phyloP scores from a whole-genome alignment of 2,329 filamentous ascomycete genomes.

The Chaetomiaceae sp. region DNA sequence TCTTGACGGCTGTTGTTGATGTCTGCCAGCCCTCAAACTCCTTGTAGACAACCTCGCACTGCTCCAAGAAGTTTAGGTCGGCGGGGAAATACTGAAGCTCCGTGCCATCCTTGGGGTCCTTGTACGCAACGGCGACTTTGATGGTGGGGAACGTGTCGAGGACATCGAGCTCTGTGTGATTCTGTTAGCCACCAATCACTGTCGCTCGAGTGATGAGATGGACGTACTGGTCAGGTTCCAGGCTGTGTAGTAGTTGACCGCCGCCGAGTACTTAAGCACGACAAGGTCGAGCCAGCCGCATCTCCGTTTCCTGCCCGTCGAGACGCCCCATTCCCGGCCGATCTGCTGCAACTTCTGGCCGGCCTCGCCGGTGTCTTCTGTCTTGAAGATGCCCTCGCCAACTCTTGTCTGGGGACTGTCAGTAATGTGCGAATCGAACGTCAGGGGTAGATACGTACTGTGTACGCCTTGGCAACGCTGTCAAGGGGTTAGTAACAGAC shows the following conservation, averaged over 20 bases:
- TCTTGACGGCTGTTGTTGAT: conserved; percentile 55
- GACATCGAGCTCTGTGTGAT: conserved; percentile 53
- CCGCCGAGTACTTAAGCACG: conserved; percentile 58
- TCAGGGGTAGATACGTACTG: conserved; percentile 31
- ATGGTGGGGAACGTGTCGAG: conserved; percentile 70
- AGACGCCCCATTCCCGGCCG: conserved; percentile 43
- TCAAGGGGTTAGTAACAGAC: conserved; percentile 1
- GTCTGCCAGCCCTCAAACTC: conserved; percentile 67
- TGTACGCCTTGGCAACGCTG: conserved; percentile 58
- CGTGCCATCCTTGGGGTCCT: conserved; percentile 40
- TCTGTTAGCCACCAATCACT: background rate
- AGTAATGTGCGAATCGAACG: conserved; percentile 1
- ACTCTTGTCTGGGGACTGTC: conserved; percentile 56
- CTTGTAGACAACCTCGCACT: conserved; percentile 61
- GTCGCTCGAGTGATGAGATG: background rate
- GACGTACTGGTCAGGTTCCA: conserved; percentile 49
- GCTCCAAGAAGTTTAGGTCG: conserved; percentile 53
- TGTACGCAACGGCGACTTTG: conserved; percentile 71
- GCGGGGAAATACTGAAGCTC: conserved; percentile 61
- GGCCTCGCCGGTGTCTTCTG: conserved; percentile 48
- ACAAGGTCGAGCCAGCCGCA: conserved; percentile 63
- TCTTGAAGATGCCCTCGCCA: conserved; percentile 61
- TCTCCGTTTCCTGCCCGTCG: conserved; percentile 56
- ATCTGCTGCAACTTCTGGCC: conserved; percentile 46
- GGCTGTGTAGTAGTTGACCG: conserved; percentile 63